A percentile compares a stretch with the other conserved stretches of the same genome.
These are phyloP conservation scores for Syzygium grande DNA, from an alignment of 345 rosid species.

Conservation along the genomic window DNA sequence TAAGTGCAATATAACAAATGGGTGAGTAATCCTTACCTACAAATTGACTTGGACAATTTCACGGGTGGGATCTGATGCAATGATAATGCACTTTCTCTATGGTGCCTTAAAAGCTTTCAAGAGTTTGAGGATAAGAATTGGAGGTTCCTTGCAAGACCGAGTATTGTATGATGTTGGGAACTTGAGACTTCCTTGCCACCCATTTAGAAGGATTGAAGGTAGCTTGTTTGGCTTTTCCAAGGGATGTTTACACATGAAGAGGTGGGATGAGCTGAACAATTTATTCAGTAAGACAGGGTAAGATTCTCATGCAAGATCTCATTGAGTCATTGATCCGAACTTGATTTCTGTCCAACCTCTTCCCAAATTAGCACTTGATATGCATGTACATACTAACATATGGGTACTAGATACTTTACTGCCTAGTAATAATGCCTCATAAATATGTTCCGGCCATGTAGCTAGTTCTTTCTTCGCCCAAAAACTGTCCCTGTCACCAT, in stretches of 20 bases:
- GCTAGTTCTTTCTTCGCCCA: neutral
- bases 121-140: conserved; percentile 78
- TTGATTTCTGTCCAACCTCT: neutral
- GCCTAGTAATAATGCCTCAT: neutral
- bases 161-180: conserved; percentile 66
- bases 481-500: neutral
- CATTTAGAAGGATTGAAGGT: conserved; percentile 46
- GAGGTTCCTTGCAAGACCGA: conserved; percentile 97
- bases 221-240: conserved; percentile 85
- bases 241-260: conserved; percentile 85
- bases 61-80: neutral
- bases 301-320: neutral
- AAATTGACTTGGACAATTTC: neutral
- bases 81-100: neutral
- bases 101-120: conserved; percentile 48
- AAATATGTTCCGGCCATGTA: neutral
- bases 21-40: neutral
- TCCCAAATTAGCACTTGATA: neutral
- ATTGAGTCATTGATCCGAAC: neutral
- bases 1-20: neutral
- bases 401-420: neutral
- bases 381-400: fast-evolving
- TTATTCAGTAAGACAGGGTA: conserved; percentile 61
- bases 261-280: conserved; percentile 84
- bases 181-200: conserved; percentile 58